Evolutionary conservation across 2,329 filamentous ascomycete genomes (phyloP).

Genomic region (Fusarium piperis): DNA sequence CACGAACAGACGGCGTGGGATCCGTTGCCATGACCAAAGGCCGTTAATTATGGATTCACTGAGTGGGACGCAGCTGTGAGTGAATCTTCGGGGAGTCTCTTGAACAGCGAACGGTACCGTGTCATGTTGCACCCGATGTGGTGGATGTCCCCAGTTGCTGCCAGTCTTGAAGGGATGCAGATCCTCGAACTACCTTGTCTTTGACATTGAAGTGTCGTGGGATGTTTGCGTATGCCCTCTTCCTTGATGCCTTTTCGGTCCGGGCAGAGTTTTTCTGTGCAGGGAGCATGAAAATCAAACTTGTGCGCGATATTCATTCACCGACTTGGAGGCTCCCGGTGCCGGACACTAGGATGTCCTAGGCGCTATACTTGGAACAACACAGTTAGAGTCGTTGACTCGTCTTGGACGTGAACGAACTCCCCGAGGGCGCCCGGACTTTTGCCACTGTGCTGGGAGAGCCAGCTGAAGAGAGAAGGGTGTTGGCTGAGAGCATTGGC

Average conservation of each 20-base stretch:
- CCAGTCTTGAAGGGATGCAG: not conserved
- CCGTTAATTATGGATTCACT: conserved; percentile 12
- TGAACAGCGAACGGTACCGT: not conserved
- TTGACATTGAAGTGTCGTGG: not conserved
- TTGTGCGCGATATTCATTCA: conserved; percentile 23
- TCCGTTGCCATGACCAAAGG: conserved; percentile 1
- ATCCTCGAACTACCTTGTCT: not conserved
- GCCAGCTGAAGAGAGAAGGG: not conserved
- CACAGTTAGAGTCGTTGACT: conserved; percentile 21
- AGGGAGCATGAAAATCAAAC: not conserved
- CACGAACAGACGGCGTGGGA: not conserved
- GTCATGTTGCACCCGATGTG: not conserved
- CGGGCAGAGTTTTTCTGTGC: not conserved
- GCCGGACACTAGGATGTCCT: conserved; percentile 8
- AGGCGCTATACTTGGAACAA: conserved; percentile 8
- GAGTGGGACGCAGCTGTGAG: conserved; percentile 8
- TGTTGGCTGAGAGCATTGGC: not conserved
- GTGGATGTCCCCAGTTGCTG: not conserved
- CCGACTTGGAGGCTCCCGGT: conserved; percentile 11
- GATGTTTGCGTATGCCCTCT: not conserved
- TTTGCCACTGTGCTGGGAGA: conserved; percentile 3
- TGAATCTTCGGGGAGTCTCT: not conserved
- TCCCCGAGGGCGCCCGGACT: conserved; percentile 28
- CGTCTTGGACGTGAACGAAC: conserved; percentile 15
- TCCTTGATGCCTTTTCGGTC: not conserved